A percentile compares a stretch with the other conserved stretches of the same genome.
phyloP scores from a whole-genome alignment of 2,329 filamentous ascomycete genomes.

The Parafenestella ontariensis region DNA sequence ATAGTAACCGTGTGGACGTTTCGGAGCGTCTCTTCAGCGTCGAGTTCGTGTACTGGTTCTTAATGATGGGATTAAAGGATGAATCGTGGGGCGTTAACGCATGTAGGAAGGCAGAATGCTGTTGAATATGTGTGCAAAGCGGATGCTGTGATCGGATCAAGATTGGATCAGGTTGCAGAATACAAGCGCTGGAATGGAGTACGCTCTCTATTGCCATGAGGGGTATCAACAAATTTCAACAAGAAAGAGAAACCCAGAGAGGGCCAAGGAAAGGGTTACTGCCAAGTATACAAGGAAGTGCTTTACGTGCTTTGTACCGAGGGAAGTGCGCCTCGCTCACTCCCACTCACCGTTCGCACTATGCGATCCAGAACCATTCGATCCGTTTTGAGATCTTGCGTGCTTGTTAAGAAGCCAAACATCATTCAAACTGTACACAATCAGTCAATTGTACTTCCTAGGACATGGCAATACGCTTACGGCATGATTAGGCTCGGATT shows the following conservation, averaged over 20 bases:
- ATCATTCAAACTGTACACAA: conserved; percentile 63
- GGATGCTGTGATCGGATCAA: background rate
- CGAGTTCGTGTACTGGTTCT: background rate
- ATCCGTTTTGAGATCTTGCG: conserved; percentile 30
- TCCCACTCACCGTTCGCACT: conserved; percentile 24
- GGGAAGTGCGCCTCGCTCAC: conserved; percentile 6
- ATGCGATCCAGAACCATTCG: conserved; percentile 27
- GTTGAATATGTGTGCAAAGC: background rate
- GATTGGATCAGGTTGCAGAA: background rate
- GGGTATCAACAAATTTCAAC: conserved; percentile 18
- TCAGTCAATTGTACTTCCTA: conserved; percentile 12
- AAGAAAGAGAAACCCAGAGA: background rate
- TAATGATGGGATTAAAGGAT: background rate
- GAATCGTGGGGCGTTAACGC: background rate
- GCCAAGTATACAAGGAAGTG: conserved; percentile 23
- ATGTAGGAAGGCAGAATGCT: background rate
- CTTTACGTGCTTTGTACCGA: conserved; percentile 3
- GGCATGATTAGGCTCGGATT: conserved; percentile 76
- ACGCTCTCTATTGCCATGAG: background rate
- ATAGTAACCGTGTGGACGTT: background rate
- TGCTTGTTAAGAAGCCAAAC: conserved; percentile 66
- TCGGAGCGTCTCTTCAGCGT: background rate
- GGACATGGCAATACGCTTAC: conserved; percentile 55
- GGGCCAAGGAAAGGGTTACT: conserved; percentile 8
- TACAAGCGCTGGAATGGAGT: background rate